Base-by-base conservation (phyloP, 352 stramenopile species). In the Globisporangium irregulare region DNA sequence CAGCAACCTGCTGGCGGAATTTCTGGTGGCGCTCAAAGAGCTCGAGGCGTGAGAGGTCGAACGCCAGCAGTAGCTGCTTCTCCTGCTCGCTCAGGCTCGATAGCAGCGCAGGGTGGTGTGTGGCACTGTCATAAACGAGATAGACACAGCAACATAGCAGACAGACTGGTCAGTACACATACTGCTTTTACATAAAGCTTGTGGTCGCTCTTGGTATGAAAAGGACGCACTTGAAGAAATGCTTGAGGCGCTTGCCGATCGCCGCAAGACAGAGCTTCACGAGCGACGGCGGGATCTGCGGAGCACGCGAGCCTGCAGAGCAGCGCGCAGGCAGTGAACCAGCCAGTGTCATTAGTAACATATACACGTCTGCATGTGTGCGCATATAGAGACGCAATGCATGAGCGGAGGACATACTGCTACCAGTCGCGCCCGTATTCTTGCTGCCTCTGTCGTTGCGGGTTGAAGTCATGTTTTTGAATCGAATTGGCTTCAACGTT, bases 1-100 rank as follows among this genome's bases (percentile, higher is more conserved):
- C 60, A 8, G 67, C 29, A 15, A 79, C 62, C 24, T 34, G 59
- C 53, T 68, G 59, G 20, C 72, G 67, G 50, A 73, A 79, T 1
- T 57, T 34, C 36, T 79, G 71, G 4, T 79, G 73, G 4, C 59
- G 27, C 18, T 79, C 73, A 48, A 79, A 79, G 27, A 71, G 32
- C 12, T 75, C 73, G 59, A 79, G 34, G 41, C 71, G 68, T 8
- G 73, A 69, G 25, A 79, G 73, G 27, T 77, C 73, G 62, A 77
- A 77, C 22, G 29, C 8, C 27, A 71, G 55, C 48, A 79, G 50
- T 51, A 79, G 68, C 64, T 67, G 60, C 29, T 66, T 68, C 27
- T 79, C 73, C 34, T 34, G 20, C 12, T 36, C 51, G 12, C 64
- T 74, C 46, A 79, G 64, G 25, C 29, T 34, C 50, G 58, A 18